phyloP scores from a whole-genome alignment of 345 rosid species.

The Tarenaya hassleriana region DNA sequence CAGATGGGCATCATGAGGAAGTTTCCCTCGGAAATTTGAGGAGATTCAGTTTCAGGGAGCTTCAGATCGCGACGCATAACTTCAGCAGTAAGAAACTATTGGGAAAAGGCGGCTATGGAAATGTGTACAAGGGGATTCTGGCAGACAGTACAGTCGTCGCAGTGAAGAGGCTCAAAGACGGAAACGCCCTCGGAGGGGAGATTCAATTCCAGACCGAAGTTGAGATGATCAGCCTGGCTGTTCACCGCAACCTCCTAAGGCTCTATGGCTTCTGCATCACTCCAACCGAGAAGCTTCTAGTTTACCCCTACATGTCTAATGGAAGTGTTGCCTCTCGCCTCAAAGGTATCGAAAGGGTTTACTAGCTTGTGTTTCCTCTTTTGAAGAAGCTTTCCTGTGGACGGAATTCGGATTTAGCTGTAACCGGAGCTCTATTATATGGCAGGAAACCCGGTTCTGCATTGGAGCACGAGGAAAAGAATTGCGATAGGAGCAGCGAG shows the following conservation, averaged over 20 bases:
- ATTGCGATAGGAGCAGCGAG: conserved; percentile 70
- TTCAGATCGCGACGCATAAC: conserved; percentile 55
- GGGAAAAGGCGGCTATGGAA: conserved; percentile 70
- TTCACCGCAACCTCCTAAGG: conserved; percentile 60
- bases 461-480: conserved; percentile 62
- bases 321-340: conserved; percentile 72
- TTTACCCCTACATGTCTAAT: conserved; percentile 75
- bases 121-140: conserved; percentile 65
- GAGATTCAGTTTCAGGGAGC: conserved; percentile 64
- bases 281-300: conserved; percentile 48
- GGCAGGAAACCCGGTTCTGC: conserved; percentile 56
- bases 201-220: conserved; percentile 70
- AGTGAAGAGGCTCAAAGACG: conserved; percentile 58
- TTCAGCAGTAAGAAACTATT: conserved; percentile 62
- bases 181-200: conserved; percentile 49
- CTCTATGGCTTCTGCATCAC: conserved; percentile 59
- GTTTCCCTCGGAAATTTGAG: conserved; percentile 67
- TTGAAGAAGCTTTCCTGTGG: too few relatives aligned
- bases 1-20: too few relatives aligned
- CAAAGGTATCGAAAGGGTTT: conserved; percentile 57
- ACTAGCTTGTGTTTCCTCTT: too few relatives aligned
- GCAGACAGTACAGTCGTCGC: conserved; percentile 57
- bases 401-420: too few relatives aligned
- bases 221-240: conserved; percentile 81
- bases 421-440: too few relatives aligned